phyloP scores from a whole-genome alignment of 129 eudicot species.

The carrot (Daucus carota) region DNA sequence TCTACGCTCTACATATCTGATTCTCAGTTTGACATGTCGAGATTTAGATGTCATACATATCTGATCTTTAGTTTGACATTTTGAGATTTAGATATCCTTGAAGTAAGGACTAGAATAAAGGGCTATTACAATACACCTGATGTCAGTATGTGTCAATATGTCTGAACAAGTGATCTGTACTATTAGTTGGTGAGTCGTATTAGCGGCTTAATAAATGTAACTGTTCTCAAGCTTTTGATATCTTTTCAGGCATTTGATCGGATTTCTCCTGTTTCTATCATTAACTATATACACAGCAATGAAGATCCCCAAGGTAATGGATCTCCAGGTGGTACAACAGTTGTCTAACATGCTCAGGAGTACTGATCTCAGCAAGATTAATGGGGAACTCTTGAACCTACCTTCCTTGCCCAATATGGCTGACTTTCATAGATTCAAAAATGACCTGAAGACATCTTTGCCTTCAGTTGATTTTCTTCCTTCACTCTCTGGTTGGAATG shows the following conservation, averaged over 20 bases:
- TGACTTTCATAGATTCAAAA: slow-evolving; percentile 54
- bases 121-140: neutral
- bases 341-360: slow-evolving; percentile 54
- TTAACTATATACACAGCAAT: slow-evolving; percentile 81
- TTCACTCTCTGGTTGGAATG: slow-evolving; percentile 62
- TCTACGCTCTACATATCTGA: too few species aligned
- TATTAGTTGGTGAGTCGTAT: neutral
- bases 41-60: neutral
- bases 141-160: neutral
- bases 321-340: slow-evolving; percentile 48
- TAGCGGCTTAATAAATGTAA: neutral
- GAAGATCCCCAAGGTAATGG: slow-evolving; percentile 67
- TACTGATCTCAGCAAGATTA: slow-evolving; percentile 63
- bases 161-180: neutral
- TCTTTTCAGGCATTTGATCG: slow-evolving; percentile 83
- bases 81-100: neutral
- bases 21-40: neutral
- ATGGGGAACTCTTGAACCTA: slow-evolving; percentile 50
- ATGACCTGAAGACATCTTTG: slow-evolving; percentile 54
- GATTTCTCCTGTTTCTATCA: slow-evolving; percentile 77
- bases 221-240: neutral
- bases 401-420: slow-evolving; percentile 78
- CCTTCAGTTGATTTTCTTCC: slow-evolving; percentile 50
- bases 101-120: neutral
- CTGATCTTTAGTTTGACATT: neutral